phyloP scores from a whole-genome alignment of 2,329 filamentous ascomycete species.

The Diplocarpon rosae region DNA sequence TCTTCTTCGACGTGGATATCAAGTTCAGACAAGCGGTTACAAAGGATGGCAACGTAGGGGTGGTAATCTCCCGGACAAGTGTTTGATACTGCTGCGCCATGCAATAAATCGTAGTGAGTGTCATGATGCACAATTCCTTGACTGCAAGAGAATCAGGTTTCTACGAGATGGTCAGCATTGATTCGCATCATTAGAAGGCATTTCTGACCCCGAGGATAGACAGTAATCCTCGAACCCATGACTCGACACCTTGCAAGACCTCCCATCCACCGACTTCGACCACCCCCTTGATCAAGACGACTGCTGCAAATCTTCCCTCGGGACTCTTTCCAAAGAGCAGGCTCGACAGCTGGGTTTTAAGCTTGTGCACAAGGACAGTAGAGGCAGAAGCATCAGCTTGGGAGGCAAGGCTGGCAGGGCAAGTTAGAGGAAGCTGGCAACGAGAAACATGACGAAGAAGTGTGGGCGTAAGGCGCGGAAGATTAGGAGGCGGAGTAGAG shows the following conservation, averaged over 20 bases:
- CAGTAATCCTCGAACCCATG: constrained; percentile 70
- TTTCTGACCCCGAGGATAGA: constrained; percentile 54
- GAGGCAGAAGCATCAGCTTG: constrained; percentile 54
- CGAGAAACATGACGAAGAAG: constrained; percentile 51
- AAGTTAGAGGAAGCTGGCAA: constrained; percentile 51
- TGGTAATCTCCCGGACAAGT: constrained; percentile 76
- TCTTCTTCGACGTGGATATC: constrained; percentile 34
- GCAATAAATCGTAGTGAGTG: constrained; percentile 73
- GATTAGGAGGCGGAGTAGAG: constrained; percentile 58
- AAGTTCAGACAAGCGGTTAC: constrained; percentile 63
- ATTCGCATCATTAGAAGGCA: background rate
- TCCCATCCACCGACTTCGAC: constrained; percentile 82
- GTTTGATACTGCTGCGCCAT: constrained; percentile 75
- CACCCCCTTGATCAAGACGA: constrained; percentile 67
- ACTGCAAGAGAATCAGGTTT: constrained; percentile 67
- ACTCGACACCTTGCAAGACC: constrained; percentile 57
- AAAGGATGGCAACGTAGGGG: constrained; percentile 66
- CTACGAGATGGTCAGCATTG: constrained; percentile 30
- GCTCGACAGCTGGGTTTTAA: constrained; percentile 67
- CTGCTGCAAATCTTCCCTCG: constrained; percentile 67
- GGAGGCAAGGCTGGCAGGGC: constrained; percentile 45
- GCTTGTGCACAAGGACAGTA: constrained; percentile 64
- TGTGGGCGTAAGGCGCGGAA: constrained; percentile 61
- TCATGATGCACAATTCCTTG: constrained; percentile 67
- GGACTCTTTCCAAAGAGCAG: constrained; percentile 66